Percentiles rank a stretch among this genome's conserved stretches.
Evolutionary conservation across 2,329 filamentous ascomycete species (phyloP).

Genomic region (Phaeoacremonium minimum): DNA sequence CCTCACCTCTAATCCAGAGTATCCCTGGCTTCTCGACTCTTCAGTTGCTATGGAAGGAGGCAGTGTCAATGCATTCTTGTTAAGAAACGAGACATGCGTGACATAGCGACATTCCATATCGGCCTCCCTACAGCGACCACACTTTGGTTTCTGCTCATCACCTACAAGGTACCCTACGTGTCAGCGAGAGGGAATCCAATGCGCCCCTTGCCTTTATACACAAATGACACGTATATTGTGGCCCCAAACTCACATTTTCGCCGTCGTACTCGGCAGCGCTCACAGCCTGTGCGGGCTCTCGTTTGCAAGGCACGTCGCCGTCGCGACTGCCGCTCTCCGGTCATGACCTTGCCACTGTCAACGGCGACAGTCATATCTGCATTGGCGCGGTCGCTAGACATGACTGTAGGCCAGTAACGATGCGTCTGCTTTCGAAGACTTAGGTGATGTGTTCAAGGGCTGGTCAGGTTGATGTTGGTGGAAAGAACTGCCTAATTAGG

Average conservation of each 20-base stretch:
- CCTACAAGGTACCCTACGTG: not conserved
- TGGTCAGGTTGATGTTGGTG: no score
- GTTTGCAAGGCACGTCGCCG: slow-evolving; percentile 4
- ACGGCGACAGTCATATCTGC: not conserved
- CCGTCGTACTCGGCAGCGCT: slow-evolving; percentile 14
- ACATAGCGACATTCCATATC: slow-evolving; percentile 10
- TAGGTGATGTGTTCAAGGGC: no score
- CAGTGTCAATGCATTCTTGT: slow-evolving; percentile 9
- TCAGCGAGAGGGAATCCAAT: not conserved
- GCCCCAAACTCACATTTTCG: slow-evolving; percentile 13
- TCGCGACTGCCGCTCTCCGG: not conserved
- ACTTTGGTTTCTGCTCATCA: slow-evolving; percentile 12
- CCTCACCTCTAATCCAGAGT: not conserved
- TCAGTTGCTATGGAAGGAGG: not conserved
- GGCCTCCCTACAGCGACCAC: slow-evolving; percentile 10
- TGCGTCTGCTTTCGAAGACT: no score
- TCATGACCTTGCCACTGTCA: not conserved
- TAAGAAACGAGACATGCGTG: slow-evolving; percentile 12
- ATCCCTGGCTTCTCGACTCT: no score
- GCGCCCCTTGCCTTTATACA: no score
- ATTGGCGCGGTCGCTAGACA: not conserved
- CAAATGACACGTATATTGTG: slow-evolving; percentile 1
- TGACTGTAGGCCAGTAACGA: no score
- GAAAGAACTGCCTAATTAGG: not conserved
- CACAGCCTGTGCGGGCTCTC: slow-evolving; percentile 13